Evolutionary conservation across 2,329 filamentous ascomycete species (phyloP), one percentile per base, ranked within the genome.

Genomic region (Xylariomycetidae sp.): DNA sequence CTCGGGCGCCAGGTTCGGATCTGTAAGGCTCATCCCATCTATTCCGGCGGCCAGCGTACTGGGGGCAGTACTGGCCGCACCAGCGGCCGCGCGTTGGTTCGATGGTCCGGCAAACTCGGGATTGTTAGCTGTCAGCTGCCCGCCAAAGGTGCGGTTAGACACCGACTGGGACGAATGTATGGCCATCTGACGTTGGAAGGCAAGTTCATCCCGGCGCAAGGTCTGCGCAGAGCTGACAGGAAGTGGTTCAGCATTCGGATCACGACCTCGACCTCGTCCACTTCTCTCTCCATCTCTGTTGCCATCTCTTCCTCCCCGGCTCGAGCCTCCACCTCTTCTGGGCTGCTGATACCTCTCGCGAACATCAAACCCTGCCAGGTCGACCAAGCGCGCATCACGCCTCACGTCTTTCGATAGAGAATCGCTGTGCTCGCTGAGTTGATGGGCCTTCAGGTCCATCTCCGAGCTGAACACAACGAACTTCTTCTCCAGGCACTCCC

Each of bases 391-490:
- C 4, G 87, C 85, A 56, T 95, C 90, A 50, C 87, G 73, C 35
- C 88, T 72, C 2, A 83, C 79, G 46, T 90, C 84, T 52, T 94
- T 95, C 7, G 87, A 86, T 16, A 93, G 58, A 0, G 81, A 76
- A 47, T 80, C 78, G 0, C 81, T 86, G 54, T 98, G 92, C 34
- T 81, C 76, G 48, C 84, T 82, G 8, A 98, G 63, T 56, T 94
- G 86, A 61, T 98, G 92, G 3, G 84, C 92, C 58, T 96, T 94
- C 29, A 98, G 65, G 52, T 98, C 92, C 69, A 98, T 80, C 52
- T 95, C 86, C 0, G 88, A 89, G 35, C 87, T 86, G 48, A 98
- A 98, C 1, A 96, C 92, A 19, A 96, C 84, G 55, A 96, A 95
- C 57, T 95, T 96, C 74, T 95, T 95, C 49, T 96, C 92, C 53